A percentile compares a stretch with the other conserved stretches of the same genome.
These are phyloP conservation scores for Vitellaria paradoxa DNA, from an alignment of 179 eudicot species.

Conservation along the genomic window DNA sequence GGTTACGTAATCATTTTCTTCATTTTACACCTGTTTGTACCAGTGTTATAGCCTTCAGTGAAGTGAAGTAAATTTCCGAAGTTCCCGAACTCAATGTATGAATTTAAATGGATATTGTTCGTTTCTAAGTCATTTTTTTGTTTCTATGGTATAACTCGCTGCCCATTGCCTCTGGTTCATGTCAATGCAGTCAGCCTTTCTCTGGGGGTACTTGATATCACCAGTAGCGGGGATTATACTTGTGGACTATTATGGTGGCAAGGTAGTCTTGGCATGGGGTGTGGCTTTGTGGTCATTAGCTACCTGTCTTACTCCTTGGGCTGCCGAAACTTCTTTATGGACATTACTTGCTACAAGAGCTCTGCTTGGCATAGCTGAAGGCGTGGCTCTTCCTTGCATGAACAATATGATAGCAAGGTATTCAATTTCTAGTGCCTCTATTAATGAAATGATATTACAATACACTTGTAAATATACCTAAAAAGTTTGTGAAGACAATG, in stretches of 20 bases:
- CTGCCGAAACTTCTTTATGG: slow-evolving; percentile 82
- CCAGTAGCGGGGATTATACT: slow-evolving; percentile 95
- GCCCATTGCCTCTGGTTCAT: slow-evolving; percentile 35
- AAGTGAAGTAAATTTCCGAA: neutral
- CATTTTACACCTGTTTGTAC: too few species aligned
- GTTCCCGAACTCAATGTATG: neutral
- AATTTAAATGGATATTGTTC: neutral
- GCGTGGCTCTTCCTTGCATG: slow-evolving; percentile 99
- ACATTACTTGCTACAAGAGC: slow-evolving; percentile 71
- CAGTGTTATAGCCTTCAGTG: too few species aligned
- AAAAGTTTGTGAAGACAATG: slow-evolving; percentile 8
- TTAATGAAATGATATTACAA: neutral
- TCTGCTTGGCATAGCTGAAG: slow-evolving; percentile 92
- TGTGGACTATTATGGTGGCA: slow-evolving; percentile 96
- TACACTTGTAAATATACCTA: neutral
- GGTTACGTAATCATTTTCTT: neutral
- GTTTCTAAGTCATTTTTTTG: neutral
- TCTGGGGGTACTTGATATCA: slow-evolving; percentile 96
- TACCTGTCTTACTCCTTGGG: slow-evolving; percentile 95
- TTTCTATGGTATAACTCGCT: neutral
- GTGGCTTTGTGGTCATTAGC: slow-evolving; percentile 95
- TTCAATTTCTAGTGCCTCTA: neutral
- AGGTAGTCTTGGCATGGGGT: slow-evolving; percentile 92
- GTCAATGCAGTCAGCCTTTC: slow-evolving; percentile 89
- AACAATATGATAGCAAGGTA: slow-evolving; percentile 94